Evolutionary conservation across 129 eudicot species (phyloP).

Genomic region (Flaveria trinervia): DNA sequence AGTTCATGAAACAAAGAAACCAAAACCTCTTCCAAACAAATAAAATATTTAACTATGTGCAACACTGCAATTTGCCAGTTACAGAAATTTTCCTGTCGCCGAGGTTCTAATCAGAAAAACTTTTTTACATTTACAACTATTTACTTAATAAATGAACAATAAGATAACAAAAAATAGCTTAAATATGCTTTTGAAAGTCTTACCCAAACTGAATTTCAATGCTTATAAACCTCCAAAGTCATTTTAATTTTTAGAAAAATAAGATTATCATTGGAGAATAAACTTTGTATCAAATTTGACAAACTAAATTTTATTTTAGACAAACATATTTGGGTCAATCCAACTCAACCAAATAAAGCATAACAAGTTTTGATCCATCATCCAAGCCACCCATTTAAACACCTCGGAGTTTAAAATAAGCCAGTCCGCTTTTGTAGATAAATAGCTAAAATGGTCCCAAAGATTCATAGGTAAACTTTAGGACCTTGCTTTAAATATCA

Average conservation of each 20-base stretch:
- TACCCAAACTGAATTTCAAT: background rate
- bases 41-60: background rate
- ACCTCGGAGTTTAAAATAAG: background rate
- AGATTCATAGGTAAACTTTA: background rate
- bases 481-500: background rate
- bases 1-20: slow-evolving; percentile 12
- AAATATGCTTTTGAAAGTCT: background rate
- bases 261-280: background rate
- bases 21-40: background rate
- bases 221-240: background rate
- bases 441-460: background rate
- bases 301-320: background rate
- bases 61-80: background rate
- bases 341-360: background rate
- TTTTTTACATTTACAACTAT: background rate
- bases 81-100: background rate
- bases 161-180: background rate
- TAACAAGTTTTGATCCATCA: background rate
- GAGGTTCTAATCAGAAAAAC: background rate
- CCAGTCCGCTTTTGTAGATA: background rate
- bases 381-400: background rate
- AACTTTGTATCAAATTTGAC: background rate
- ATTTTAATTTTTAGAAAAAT: background rate
- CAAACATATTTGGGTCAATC: background rate
- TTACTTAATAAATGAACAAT: background rate